Evolutionary conservation across 352 stramenopile species (phyloP).

Genomic region (Globisporangium canariense): DNA sequence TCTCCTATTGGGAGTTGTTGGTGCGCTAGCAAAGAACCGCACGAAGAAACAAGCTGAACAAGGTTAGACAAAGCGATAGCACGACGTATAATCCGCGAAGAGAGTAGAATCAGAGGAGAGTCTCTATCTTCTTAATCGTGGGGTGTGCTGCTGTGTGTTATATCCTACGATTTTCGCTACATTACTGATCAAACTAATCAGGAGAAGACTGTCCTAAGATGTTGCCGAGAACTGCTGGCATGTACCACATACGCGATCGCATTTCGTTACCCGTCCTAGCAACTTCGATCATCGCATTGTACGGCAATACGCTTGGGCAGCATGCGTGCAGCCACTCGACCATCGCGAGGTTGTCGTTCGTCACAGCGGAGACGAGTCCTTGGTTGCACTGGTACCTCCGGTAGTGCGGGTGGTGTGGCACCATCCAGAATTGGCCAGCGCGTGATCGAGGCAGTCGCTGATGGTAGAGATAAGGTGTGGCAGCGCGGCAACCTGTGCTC

Average conservation of each 20-base stretch:
- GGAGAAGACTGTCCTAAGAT: not conserved
- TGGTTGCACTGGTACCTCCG: not conserved
- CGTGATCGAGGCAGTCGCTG: not conserved
- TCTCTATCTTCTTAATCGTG: not conserved
- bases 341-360: not conserved
- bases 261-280: not conserved
- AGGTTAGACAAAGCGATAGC: not conserved
- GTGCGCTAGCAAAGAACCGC: too few relatives aligned
- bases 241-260: not conserved
- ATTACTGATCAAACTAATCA: not conserved
- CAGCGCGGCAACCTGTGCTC: not conserved
- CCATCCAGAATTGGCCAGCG: not conserved
- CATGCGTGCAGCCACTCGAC: not conserved
- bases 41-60: not conserved
- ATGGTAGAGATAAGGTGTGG: not conserved
- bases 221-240: not conserved
- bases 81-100: not conserved
- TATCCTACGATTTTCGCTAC: not conserved
- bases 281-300: not conserved
- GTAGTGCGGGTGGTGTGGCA: not conserved
- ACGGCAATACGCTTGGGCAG: not conserved
- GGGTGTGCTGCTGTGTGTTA: not conserved
- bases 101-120: not conserved
- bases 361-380: conserved; percentile 1
- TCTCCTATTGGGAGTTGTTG: too few relatives aligned